Base-by-base conservation (phyloP, 2,329 filamentous ascomycete genomes). In the Nemania sp. region DNA sequence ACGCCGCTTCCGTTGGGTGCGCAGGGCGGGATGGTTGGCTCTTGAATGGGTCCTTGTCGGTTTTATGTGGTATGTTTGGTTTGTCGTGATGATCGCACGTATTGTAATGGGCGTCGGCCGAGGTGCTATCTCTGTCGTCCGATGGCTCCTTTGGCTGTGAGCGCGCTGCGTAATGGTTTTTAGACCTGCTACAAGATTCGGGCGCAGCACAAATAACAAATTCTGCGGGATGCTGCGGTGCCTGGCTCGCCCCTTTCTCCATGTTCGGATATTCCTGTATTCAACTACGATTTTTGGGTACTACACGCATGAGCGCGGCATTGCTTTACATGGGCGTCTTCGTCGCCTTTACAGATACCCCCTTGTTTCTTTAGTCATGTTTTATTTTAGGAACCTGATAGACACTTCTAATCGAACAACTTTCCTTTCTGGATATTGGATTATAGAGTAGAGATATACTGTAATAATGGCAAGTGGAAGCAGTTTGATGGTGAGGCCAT, bases 21-120 rank as follows among this genome's bases (percentile, higher is more conserved):
- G 93, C 45, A 85, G 92, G 15, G 88, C 89, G 0, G 90, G 93
- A 15, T 98, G 94, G 87, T 89, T 94, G 62, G 81, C 91, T 22
- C 88, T 98, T 18, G 95, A 98, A 83, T 98, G 94, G 93, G 82
- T 89, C 57, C 86, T 98, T 20, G 89, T 98, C 45, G 92, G 92
- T 3, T 88, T 97, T 73, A 93, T 98, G 90, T 98, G 96, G 94
- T 93, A 92, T 80, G 90, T 97, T 18, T 98, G 95, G 94, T 88
- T 97, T 67, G 84, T 97, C 38, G 94, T 98, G 26, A 92, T 94
- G 78, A 84, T 95, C 26, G 83, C 92, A 59, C 88, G 93, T 67
- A 79, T 92, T 15, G 81, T 92, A 41, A 82, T 89, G 67, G 89
- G 90, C 11, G 73, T 91, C 1, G 86, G 90, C 52, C 86, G 86